Percentiles rank a stretch among this genome's conserved stretches.
Conservation (phyloP, 116 monocot species). For the Posidonia oceanica region DNA sequence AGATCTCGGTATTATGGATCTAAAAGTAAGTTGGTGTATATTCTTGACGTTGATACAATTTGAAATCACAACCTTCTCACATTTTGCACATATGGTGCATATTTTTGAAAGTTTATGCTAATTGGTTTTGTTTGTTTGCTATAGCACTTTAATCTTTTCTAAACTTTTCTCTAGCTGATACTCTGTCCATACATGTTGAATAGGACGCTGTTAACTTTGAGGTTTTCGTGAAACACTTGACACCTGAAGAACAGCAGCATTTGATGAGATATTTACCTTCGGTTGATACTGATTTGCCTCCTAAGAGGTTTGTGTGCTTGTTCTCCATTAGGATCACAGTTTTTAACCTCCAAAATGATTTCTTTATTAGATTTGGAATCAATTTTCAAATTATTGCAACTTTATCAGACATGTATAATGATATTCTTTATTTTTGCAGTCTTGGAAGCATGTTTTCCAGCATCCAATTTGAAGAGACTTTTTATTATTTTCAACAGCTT, state of each 20-base stretch:
- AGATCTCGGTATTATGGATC: slow-evolving; percentile 2
- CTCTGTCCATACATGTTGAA: background rate
- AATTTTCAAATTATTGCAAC: background rate
- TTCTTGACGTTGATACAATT: background rate
- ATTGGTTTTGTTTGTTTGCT: background rate
- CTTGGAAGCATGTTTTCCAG: slow-evolving; percentile 51
- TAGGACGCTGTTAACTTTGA: slow-evolving; percentile 40
- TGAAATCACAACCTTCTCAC: background rate
- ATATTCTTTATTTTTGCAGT: slow-evolving; percentile 25
- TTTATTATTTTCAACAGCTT: slow-evolving; percentile 50
- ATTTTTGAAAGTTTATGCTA: background rate
- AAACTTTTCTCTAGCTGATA: background rate
- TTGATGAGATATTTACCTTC: slow-evolving; percentile 51
- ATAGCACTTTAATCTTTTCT: background rate
- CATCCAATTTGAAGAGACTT: slow-evolving; percentile 37
- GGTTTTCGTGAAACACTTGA: slow-evolving; percentile 30
- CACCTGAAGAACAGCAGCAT: slow-evolving; percentile 34
- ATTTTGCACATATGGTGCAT: background rate
- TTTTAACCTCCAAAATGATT: background rate
- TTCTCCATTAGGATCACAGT: background rate
- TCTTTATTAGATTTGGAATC: background rate
- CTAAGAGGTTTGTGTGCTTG: slow-evolving; percentile 27
- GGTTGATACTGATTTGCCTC: slow-evolving; percentile 26
- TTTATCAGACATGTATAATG: background rate
- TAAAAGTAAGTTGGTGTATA: background rate